Conservation (phyloP, 1,139 yeast species). For the Schwanniomyces etchellsii region DNA sequence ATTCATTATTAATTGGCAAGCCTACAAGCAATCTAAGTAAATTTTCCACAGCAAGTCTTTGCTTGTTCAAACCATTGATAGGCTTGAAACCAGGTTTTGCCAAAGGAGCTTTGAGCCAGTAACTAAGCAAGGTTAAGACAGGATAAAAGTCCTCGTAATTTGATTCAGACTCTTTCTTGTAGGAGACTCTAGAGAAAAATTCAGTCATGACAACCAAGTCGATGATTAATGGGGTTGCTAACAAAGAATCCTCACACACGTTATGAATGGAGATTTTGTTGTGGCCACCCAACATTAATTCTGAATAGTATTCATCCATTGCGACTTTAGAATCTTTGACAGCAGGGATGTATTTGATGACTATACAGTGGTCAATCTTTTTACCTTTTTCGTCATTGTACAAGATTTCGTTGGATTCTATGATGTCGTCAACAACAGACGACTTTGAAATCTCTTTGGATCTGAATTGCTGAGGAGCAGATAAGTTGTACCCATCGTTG, state of each 20-base stretch:
- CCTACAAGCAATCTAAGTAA: slow-evolving; percentile 87
- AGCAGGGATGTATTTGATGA: slow-evolving; percentile 88
- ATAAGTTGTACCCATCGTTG: slow-evolving; percentile 90
- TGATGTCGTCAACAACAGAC: slow-evolving; percentile 91
- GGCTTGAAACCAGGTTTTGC: slow-evolving; percentile 88
- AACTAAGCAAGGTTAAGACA: slow-evolving; percentile 79
- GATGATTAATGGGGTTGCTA: slow-evolving; percentile 91
- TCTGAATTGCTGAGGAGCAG: slow-evolving; percentile 89
- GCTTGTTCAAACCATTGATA: slow-evolving; percentile 91
- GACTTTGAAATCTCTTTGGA: slow-evolving; percentile 93
- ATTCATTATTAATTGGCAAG: slow-evolving; percentile 82
- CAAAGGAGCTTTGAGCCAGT: slow-evolving; percentile 96
- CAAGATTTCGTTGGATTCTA: slow-evolving; percentile 79
- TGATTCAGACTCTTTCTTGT: slow-evolving; percentile 47
- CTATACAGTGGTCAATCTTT: slow-evolving; percentile 89
- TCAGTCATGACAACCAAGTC: slow-evolving; percentile 89
- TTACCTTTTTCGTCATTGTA: slow-evolving; percentile 79
- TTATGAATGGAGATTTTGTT: slow-evolving; percentile 90
- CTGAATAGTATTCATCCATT: slow-evolving; percentile 96
- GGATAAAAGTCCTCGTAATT: slow-evolving; percentile 72
- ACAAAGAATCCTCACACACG: slow-evolving; percentile 91
- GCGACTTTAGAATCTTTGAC: slow-evolving; percentile 97
- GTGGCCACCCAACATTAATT: slow-evolving; percentile 96
- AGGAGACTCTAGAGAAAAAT: slow-evolving; percentile 79
- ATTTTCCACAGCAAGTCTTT: slow-evolving; percentile 88